phyloP scores from a whole-genome alignment of 2,329 filamentous ascomycete species.

The Nigrospora osmanthi region DNA sequence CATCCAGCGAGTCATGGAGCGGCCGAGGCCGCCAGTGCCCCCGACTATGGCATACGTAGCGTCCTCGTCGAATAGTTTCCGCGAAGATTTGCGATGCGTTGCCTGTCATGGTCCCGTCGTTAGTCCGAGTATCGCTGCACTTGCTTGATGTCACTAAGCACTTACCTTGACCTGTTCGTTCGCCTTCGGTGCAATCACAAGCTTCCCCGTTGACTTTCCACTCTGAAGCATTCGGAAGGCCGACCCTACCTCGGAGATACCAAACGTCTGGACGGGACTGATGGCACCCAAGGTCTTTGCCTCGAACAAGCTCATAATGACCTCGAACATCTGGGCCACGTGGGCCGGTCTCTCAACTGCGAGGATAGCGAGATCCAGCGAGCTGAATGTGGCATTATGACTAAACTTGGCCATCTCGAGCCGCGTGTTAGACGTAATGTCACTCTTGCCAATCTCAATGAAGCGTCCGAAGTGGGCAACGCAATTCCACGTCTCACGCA shows the following conservation, averaged over 20 bases:
- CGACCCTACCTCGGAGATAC: conserved; percentile 24
- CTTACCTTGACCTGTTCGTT: conserved; percentile 11
- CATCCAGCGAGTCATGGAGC: conserved; percentile 41
- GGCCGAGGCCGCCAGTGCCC: conserved; percentile 41
- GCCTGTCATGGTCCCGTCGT: conserved; percentile 9
- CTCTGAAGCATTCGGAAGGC: conserved; percentile 34
- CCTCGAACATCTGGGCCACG: conserved; percentile 13
- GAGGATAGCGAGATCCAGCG: conserved; percentile 36
- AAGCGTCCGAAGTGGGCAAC: conserved; percentile 21
- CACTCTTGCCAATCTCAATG: conserved; percentile 17
- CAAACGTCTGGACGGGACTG: conserved; percentile 21
- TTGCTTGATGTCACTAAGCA: not conserved
- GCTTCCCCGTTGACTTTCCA: conserved; percentile 30
- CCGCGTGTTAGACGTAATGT: conserved; percentile 18
- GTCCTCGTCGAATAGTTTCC: conserved; percentile 11
- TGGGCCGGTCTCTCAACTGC: conserved; percentile 18
- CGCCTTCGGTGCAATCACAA: not conserved
- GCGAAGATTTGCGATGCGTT: conserved; percentile 21
- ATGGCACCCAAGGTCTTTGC: conserved; percentile 19
- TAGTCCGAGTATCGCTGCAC: not conserved
- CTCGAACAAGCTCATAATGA: conserved; percentile 16
- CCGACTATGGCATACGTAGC: conserved; percentile 43
- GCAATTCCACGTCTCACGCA: conserved; percentile 21
- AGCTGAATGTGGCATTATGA: conserved; percentile 35
- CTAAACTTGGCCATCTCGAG: conserved; percentile 40